Conservation (phyloP, 2,329 filamentous ascomycete genomes). For the Colletotrichum incanum region DNA sequence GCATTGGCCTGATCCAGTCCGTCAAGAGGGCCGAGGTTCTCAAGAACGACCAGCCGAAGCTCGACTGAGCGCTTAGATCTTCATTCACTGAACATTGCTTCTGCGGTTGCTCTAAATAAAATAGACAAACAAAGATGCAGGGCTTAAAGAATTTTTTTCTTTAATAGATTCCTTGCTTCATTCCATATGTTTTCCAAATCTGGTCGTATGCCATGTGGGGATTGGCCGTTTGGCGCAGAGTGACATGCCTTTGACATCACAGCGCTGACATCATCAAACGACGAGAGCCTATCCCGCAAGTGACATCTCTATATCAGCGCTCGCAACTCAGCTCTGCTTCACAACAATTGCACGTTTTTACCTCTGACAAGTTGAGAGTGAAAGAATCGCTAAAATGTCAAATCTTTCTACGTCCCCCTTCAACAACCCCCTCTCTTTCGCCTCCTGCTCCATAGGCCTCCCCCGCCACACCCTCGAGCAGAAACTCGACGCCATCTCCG, state of each 20-base stretch:
- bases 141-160: not conserved
- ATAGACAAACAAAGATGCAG: no score
- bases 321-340: not conserved
- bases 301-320: not conserved
- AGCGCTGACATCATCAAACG: constrained; percentile 35
- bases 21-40: constrained; percentile 43
- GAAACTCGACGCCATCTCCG: constrained; percentile 75
- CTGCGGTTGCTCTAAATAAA: no score
- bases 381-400: not conserved
- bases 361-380: no score
- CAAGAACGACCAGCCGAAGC: constrained; percentile 36
- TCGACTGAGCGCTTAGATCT: constrained; percentile 3
- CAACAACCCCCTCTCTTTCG: constrained; percentile 64
- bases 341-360: not conserved
- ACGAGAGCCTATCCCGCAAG: no score
- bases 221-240: not conserved
- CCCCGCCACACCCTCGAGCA: constrained; percentile 67
- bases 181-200: not conserved
- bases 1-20: constrained; percentile 53
- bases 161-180: constrained; percentile 7
- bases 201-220: constrained; percentile 1
- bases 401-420: constrained; percentile 5
- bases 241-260: constrained; percentile 41
- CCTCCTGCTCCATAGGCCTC: constrained; percentile 67
- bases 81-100: not conserved